Evolutionary conservation across 352 stramenopile species (phyloP), one percentile per base, ranked within the genome.

Genomic region (Pythium rhizo-oryzae): DNA sequence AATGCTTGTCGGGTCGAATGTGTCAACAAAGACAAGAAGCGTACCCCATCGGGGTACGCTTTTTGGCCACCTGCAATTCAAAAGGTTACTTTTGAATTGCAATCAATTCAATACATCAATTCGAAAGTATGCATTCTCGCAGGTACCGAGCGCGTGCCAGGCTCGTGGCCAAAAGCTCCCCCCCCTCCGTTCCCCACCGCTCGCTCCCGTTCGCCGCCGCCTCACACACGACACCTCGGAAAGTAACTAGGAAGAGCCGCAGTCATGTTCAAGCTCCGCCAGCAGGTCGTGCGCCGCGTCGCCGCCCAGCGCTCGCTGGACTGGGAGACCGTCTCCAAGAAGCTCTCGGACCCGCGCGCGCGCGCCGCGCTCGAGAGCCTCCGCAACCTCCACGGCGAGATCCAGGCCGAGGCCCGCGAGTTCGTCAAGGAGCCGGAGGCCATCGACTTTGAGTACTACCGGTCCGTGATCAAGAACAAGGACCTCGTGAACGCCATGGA

Each of bases 401-500:
- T 94, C 71, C 73, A 91, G 65, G 72, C 70, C 57, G 87, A 94
- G 66, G 83, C 85, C 19, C 85, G 85, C 59, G 61, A 80, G 62
- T 93, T 78, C 66, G 62, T 92, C 33, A 87, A 90, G 69, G 87
- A 93, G 72, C 87, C 87, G 9, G 83, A 94, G 69, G 71, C 85
- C 37, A 94, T 94, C 64, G 85, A 93, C 82, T 94, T 94, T 70
- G 84, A 88, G 51, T 85, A 94, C 80, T 94, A 94, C 78, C 85
- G 84, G 71, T 90, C 82, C 64, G 72, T 94, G 49, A 85, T 92
- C 72, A 93, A 93, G 82, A 93, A 94, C 84, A 94, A 94, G 80
- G 85, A 93, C 51, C 82, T 94, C 43, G 87, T 94, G 59, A 84
- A 94, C 71, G 83, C 80, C 43, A 82, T 94, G 67, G 87, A 94